Base-by-base conservation (phyloP, 2,329 filamentous ascomycete genomes). In the Aspergillus awamori region DNA sequence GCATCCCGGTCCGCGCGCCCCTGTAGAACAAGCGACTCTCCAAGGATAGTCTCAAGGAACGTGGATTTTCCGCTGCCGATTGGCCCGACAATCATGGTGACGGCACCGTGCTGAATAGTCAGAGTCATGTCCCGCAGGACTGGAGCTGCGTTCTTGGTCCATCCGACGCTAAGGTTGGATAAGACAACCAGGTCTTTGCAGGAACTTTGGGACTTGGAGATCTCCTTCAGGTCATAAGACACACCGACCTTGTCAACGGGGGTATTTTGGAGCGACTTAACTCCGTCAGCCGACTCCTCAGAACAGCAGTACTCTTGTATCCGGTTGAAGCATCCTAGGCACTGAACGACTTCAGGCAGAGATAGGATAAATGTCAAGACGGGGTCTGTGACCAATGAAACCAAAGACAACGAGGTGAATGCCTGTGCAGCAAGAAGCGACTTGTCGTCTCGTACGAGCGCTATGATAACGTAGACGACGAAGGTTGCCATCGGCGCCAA, bases 51-150 rank as follows among this genome's bases (percentile, higher is more conserved):
- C 53, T 73, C 69, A 8, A 77, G 67, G 8, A 83, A 66, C 1
- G 79, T 79, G n/a, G 79, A 79, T 61, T 82, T 82, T 5, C 80
- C 80, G 59, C 74, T 77, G 5, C 77, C 80, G 20, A 81, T 74
- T 8, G 80, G 78, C 5, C 79, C 79, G 58, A 80, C 69, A 11
- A 81, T 57, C 10, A 66, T 64, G 20, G 60, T 67, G 17, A 63
- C 65, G 26, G 26, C 26, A 1, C 58, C 56, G 6, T 39, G 41
- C 33, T 53, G 3, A 15, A 74, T 51, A 1, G 58, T 43, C 30
- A 67, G 47, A n/a, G 39, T 45, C 17, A 71, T n/a, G 8, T 65
- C 30, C 2, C 59, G 61, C 1, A 70, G 52, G 10, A 66, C 66
- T 47, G 60, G 67, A 65, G 45, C 47, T 0, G 48, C 28, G 5